Evolutionary conservation across 176 grass and related monocot genomes (phyloP).

Genomic region (Triticum urartu): DNA sequence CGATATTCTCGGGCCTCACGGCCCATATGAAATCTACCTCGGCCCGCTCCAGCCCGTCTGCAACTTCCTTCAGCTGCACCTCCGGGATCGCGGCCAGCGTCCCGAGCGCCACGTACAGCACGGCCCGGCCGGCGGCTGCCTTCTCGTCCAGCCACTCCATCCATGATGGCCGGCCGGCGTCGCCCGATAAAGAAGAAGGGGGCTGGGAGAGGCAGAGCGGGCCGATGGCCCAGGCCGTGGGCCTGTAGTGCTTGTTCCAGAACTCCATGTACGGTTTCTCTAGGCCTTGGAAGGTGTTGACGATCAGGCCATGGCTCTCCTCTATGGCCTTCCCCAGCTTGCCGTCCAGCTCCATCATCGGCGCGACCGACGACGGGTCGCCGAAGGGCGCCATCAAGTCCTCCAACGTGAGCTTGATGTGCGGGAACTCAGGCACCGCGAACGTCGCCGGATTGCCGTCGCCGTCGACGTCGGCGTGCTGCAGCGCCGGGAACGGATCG

Average conservation of each 20-base stretch:
- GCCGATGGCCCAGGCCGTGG: conserved; percentile 36
- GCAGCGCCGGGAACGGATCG: conserved; percentile 35
- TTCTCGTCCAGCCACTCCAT: conserved; percentile 57
- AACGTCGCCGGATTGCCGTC: conserved; percentile 36
- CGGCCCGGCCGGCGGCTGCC: conserved; percentile 2
- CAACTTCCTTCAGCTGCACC: conserved; percentile 41
- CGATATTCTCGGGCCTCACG: conserved; percentile 14
- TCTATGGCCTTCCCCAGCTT: background rate
- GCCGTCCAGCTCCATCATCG: conserved; percentile 34
- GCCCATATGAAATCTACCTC: conserved; percentile 58
- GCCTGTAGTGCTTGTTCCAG: conserved; percentile 5
- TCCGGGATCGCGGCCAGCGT: conserved; percentile 31
- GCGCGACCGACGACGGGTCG: conserved; percentile 35
- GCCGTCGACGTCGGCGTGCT: background rate
- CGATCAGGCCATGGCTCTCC: conserved; percentile 31
- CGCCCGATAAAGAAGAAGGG: accelerated
- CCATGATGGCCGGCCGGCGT: background rate
- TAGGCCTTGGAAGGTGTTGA: conserved; percentile 57
- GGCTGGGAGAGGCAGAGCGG: conserved; percentile 46
- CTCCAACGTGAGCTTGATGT: conserved; percentile 40
- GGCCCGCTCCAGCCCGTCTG: conserved; percentile 33
- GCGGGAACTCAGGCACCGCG: conserved; percentile 51
- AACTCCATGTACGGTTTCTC: conserved; percentile 47
- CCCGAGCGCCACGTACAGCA: conserved; percentile 61
- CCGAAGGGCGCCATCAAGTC: conserved; percentile 63